A percentile compares a stretch with the other conserved stretches of the same genome.
phyloP scores from a whole-genome alignment of 2,329 filamentous ascomycete genomes.

The Cercospora janseana region DNA sequence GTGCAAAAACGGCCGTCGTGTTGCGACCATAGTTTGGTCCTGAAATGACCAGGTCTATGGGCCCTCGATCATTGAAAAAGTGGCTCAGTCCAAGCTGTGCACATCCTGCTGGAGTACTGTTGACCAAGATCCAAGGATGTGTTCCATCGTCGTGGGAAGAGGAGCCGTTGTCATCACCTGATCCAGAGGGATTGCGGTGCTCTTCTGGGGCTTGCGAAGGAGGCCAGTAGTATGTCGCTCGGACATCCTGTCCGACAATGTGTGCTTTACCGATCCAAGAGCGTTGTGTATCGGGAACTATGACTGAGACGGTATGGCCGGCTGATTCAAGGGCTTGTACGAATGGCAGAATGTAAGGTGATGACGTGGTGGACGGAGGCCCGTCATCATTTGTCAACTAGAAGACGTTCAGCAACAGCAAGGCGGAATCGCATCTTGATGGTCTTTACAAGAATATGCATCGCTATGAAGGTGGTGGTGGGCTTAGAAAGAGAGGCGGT shows the following conservation, averaged over 20 bases:
- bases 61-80: conserved; percentile 47
- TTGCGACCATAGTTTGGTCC: conserved; percentile 54
- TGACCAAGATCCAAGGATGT: conserved; percentile 51
- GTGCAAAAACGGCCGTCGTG: conserved; percentile 50
- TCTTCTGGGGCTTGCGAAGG: conserved; percentile 35
- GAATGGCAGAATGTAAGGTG: conserved; percentile 51
- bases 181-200: conserved; percentile 31
- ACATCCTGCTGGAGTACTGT: conserved; percentile 51
- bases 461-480: not conserved
- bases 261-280: conserved; percentile 99
- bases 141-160: conserved; percentile 35
- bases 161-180: conserved; percentile 3
- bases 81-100: conserved; percentile 50
- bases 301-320: conserved; percentile 86
- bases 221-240: conserved; percentile 63
- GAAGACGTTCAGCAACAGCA: too few species aligned
- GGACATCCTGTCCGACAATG: conserved; percentile 76
- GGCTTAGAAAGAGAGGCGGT: not conserved
- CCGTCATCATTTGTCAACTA: conserved; percentile 54
- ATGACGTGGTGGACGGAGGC: conserved; percentile 50
- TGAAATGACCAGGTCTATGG: conserved; percentile 48
- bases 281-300: conserved; percentile 84
- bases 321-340: conserved; percentile 53
- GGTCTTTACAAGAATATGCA: conserved; percentile 10
- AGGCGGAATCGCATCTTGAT: too few species aligned